phyloP scores from a whole-genome alignment of 1,284 basidiomycete species.

The Coriolopsis trogii region DNA sequence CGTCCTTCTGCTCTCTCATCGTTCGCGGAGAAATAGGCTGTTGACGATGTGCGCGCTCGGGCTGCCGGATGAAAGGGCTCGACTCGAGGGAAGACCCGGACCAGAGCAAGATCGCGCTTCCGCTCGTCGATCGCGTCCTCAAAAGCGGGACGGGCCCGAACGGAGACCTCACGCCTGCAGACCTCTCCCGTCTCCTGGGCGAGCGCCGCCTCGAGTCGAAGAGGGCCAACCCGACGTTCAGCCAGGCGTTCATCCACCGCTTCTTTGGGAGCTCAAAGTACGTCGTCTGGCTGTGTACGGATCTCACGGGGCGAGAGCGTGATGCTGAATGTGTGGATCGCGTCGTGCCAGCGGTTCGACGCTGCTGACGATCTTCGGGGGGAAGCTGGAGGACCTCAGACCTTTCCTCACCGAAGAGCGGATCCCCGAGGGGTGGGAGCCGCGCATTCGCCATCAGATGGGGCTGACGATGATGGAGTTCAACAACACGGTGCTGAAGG shows the following conservation, averaged over 20 bases:
- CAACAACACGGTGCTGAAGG: conserved; percentile 54
- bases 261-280: conserved; percentile 72
- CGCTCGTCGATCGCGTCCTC: conserved; percentile 60
- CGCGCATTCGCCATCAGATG: conserved; percentile 50
- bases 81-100: conserved; percentile 11
- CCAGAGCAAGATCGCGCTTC: conserved; percentile 15
- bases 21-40: neutral
- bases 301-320: too few species aligned
- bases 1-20: neutral
- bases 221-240: conserved; percentile 56
- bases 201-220: conserved; percentile 62
- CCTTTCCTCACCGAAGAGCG: conserved; percentile 64
- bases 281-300: conserved; percentile 28
- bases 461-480: conserved; percentile 65
- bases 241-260: conserved; percentile 51
- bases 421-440: conserved; percentile 70
- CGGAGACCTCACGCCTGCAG: conserved; percentile 54
- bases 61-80: conserved; percentile 3
- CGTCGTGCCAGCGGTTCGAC: conserved; percentile 54
- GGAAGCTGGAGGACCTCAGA: conserved; percentile 56
- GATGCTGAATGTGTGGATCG: too few species aligned
- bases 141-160: conserved; percentile 57
- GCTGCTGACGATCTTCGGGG: conserved; percentile 66
- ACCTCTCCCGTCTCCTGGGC: conserved; percentile 57
- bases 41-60: neutral